Percentiles rank a stretch among this genome's conserved stretches.
phyloP scores from a whole-genome alignment of 495 filamentous ascomycete genomes.

The Podospora anserina region DNA sequence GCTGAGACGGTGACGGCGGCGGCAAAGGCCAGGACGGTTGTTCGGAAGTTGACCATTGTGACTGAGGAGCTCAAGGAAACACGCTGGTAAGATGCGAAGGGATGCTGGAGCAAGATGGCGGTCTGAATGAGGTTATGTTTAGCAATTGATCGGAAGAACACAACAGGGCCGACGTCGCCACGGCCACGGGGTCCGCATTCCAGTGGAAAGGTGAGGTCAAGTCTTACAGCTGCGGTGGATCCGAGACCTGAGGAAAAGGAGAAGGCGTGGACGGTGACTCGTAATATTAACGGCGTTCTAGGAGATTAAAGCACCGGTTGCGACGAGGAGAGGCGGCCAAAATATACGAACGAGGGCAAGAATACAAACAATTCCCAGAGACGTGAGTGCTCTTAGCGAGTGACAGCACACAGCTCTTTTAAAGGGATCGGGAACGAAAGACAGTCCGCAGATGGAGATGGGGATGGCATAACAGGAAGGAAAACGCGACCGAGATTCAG shows the following conservation, averaged over 20 bases:
- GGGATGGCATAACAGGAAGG: conserved; percentile 12
- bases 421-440: conserved; percentile 6
- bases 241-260: conserved; percentile 15
- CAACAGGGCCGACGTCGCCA: conserved; percentile 8
- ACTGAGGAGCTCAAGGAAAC: conserved; percentile 5
- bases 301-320: conserved; percentile 11
- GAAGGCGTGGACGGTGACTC: conserved; percentile 8
- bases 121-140: not conserved
- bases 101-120: not conserved
- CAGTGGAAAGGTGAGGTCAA: not conserved
- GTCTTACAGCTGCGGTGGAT: conserved; percentile 6
- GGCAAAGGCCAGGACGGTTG: conserved; percentile 45
- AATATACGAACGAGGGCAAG: conserved; percentile 23
- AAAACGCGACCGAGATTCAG: conserved; percentile 20
- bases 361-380: conserved; percentile 14
- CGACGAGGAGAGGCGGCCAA: conserved; percentile 7
- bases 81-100: not conserved
- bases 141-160: not conserved
- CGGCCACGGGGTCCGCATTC: conserved; percentile 11
- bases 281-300: conserved; percentile 7
- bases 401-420: conserved; percentile 26
- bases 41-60: conserved; percentile 49
- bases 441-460: conserved; percentile 15
- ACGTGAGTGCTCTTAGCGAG: conserved; percentile 27
- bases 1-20: conserved; percentile 42